Base-by-base conservation (phyloP, 805 yeast genomes). In the Jamesozyma hellenica region DNA sequence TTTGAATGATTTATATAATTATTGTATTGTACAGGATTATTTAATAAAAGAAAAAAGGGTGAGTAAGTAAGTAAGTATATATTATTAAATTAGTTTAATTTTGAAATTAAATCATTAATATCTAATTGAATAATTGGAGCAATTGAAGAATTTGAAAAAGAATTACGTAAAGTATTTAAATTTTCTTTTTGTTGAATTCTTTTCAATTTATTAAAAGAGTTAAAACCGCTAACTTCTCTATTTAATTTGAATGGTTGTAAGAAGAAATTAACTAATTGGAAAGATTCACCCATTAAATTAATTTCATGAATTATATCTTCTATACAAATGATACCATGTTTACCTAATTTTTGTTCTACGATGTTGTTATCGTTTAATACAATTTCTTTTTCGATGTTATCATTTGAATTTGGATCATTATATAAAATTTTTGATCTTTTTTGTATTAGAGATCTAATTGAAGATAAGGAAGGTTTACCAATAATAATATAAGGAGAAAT, bases 301-400 rank as follows among this genome's bases (percentile, higher is more conserved):
- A 83, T 68, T 62, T 82, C 90, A 54, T 79, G 85, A 40, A 83
- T 74, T 41, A 83, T 68, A 62, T 83, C 94, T 65, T 83, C 92
- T 15, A 81, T 72, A 74, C 94, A 83, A 46, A 83, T 76, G 44
- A 80, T 65, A 23, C 90, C 87, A 40, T 67, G 64, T 8, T 79
- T 82, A 31, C 80, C 80, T 45, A 83, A 68, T 52, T 68, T 66
- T 52, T 82, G 87, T 63, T 83, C 94, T 38, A 83, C 79, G 31
- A 77, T 61, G 51, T 75, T 78, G 65, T 83, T 83, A 61, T 79
- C 86, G 58, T 82, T 83, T 50, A 83, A 64, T 42, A 76, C 71
- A 30, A 71, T 60, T 36, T 66, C 64, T 35, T 64, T 67, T 28
- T 63, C 66, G 16, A 38, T 23, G 5, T 38, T 34, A 12, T 52